A percentile compares a stretch with the other conserved stretches of the same genome.
These are phyloP conservation scores for Drosera capensis DNA, from an alignment of 148 eudicot genomes.

Conservation along the genomic window DNA sequence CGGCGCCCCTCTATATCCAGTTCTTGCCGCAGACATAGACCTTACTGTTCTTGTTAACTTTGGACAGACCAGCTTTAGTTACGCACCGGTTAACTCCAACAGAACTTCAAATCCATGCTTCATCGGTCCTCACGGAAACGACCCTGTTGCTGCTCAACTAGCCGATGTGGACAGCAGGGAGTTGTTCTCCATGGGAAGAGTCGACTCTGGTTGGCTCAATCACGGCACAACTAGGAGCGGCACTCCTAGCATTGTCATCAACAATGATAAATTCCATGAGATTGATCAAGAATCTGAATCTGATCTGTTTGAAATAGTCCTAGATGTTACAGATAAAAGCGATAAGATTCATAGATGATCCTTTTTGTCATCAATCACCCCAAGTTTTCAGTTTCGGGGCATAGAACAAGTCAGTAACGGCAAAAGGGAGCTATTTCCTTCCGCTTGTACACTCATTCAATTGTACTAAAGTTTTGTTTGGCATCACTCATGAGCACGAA, in stretches of 20 bases:
- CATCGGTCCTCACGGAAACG: constrained; percentile 19
- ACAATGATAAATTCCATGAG: constrained; percentile 14
- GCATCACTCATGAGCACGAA: too few species aligned
- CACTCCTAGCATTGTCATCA: constrained; percentile 5
- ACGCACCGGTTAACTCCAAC: constrained; percentile 36
- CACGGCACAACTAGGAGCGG: constrained; percentile 19
- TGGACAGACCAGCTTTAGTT: constrained; percentile 59
- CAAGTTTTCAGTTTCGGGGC: too few species aligned
- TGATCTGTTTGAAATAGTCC: constrained; percentile 69
- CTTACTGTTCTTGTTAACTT: constrained; percentile 39
- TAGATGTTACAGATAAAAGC: constrained; percentile 28
- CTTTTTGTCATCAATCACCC: too few species aligned
- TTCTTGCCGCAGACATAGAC: constrained; percentile 47
- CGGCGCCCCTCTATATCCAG: constrained; percentile 55
- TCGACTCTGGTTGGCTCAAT: constrained; percentile 49
- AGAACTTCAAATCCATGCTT: constrained; percentile 88
- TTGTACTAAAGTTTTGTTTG: too few species aligned
- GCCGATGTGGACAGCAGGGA: constrained; percentile 72
- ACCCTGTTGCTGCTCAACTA: constrained; percentile 14
- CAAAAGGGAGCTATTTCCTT: too few species aligned
- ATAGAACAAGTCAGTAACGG: too few species aligned
- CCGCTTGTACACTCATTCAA: too few species aligned
- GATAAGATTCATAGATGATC: too few species aligned
- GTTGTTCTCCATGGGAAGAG: constrained; percentile 80
- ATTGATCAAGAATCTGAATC: constrained; percentile 49